Base-by-base conservation (phyloP, 139 green algal genomes). In the Micractinium sp. region DNA sequence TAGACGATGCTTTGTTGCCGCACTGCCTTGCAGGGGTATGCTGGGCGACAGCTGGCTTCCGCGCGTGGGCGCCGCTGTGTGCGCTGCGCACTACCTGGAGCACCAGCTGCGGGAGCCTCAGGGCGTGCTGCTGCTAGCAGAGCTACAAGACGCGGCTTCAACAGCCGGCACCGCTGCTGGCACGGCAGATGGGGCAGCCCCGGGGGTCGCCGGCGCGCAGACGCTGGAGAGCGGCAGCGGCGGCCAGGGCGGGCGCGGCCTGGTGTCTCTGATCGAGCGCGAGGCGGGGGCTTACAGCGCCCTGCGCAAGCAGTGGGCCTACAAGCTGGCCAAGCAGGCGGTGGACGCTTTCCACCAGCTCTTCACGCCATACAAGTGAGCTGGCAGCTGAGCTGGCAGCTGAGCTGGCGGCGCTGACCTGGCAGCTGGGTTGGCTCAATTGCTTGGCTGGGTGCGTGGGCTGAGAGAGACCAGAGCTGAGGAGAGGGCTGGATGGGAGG, bases 221-320 rank as follows among this genome's bases (percentile, higher is more conserved):
- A 5, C 47, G 47, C 47, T 56, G 47, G 47, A 56, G 47, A 75
- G 25, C 67, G 31, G 82, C 82, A 61, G 82, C 82, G 35, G 31
- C 2, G 18, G n/a, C 41, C 39, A 12, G 69, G 23, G n/a, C 35
- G 31, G 41, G 84, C 29, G 53, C 69, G n/a, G 84, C 69, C 35
- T 61, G n/a, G 47, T 56, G 41, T 31, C 77, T 33, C 23, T 92
- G 27, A n/a, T 94, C 15, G 89, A 92, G 67, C 77, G 77, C 0
- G 91, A 94, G 75, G 91, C 93, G 12, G 87, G 69, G 2, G 85
- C 87, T 12, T 81, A 89, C n/a, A 83, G 29, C 13, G 38, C 85
- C 16, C 91, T 95, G 69, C 86, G 87, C 83, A 83, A 87, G 23
- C 91, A 93, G 90, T 95, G 91, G 92, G 67, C 90, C 23, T 92